Evolutionary conservation across 2,329 filamentous ascomycete species (phyloP).

Genomic region (Sporothrix protearum): DNA sequence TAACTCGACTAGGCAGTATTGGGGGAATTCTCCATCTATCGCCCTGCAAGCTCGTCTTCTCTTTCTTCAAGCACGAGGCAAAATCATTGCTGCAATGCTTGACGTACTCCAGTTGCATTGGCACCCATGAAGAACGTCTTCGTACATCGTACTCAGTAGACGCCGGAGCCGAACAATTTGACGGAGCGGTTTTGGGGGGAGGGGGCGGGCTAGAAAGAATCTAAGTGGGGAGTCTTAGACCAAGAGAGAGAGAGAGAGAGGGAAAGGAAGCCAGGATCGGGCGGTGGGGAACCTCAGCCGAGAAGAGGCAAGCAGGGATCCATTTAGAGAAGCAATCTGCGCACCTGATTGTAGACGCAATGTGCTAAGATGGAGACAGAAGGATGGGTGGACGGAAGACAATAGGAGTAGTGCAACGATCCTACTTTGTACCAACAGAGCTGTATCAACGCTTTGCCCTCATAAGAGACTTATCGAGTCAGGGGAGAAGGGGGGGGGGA

Average conservation of each 20-base stretch:
- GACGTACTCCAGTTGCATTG: slow-evolving; percentile 7
- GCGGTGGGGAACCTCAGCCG: slow-evolving; percentile 8
- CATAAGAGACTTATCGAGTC: neutral
- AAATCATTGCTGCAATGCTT: neutral
- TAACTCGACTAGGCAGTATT: neutral
- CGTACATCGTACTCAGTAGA: too few species aligned
- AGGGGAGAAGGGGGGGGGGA: neutral
- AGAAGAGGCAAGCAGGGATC: slow-evolving; percentile 6
- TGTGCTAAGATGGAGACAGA: slow-evolving; percentile 3
- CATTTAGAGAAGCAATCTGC: slow-evolving; percentile 21
- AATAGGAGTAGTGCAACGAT: neutral
- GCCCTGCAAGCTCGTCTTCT: neutral
- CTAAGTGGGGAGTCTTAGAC: neutral
- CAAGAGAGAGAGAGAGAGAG: neutral
- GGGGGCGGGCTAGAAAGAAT: neutral
- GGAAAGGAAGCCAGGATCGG: neutral
- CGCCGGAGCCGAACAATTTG: slow-evolving; percentile 19
- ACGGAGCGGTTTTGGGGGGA: slow-evolving; percentile 6
- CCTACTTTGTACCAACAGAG: slow-evolving; percentile 11
- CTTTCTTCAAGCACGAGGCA: neutral
- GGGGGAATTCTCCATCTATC: neutral
- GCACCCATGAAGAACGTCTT: neutral
- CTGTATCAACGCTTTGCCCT: neutral
- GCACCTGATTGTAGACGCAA: neutral
- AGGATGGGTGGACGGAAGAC: neutral